phyloP scores from a whole-genome alignment of 345 rosid species.

The Aurinia saxatilis region DNA sequence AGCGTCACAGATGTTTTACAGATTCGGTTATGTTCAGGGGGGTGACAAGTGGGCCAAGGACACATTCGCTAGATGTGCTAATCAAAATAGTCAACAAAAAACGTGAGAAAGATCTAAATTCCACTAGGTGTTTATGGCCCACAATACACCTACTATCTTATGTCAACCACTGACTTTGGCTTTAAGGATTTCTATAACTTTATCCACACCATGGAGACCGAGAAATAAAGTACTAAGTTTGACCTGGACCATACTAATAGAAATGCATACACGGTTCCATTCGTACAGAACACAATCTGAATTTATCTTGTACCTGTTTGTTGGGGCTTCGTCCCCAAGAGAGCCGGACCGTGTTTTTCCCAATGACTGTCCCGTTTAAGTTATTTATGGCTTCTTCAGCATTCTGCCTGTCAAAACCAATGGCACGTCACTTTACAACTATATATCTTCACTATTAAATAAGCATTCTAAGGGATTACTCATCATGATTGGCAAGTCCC shows the following conservation, averaged over 20 bases:
- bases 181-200: background rate
- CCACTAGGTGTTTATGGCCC: conserved; percentile 10
- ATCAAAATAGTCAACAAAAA: conserved; percentile 12
- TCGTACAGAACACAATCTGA: background rate
- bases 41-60: conserved; percentile 7
- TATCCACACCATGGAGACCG: background rate
- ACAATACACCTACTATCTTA: conserved; percentile 10
- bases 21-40: background rate
- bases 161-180: conserved; percentile 16
- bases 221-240: background rate
- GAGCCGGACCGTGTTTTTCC: conserved; percentile 81
- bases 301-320: conserved; percentile 49
- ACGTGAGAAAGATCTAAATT: background rate
- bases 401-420: conserved; percentile 43
- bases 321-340: conserved; percentile 86
- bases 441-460: background rate
- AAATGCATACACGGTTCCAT: conserved; percentile 6
- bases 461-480: background rate
- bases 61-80: conserved; percentile 5
- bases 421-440: background rate
- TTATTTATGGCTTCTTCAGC: conserved; percentile 71
- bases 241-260: background rate
- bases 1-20: too few species aligned
- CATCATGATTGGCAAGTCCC: background rate
- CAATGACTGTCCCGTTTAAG: conserved; percentile 64